Evolutionary conservation across 2,329 filamentous ascomycete genomes (phyloP), one percentile per base, ranked within the genome.

Genomic region (Hirsutella thompsonii): DNA sequence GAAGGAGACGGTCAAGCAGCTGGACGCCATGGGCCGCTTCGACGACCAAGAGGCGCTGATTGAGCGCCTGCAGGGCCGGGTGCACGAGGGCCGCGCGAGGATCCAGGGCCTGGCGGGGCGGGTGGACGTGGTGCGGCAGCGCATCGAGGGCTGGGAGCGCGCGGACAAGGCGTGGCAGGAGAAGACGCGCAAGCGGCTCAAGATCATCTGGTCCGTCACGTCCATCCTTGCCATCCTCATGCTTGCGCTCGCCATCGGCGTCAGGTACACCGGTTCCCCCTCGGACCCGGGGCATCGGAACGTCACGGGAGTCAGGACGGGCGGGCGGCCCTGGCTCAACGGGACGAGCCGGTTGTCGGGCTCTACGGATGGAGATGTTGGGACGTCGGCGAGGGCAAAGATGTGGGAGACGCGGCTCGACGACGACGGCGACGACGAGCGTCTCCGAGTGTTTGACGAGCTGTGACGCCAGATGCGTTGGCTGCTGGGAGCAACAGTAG

Each of bases 91-190:
- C 9, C 74, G 78, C 36, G 62, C 72, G 37, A 75, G 70, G 49
- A 76, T 83, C 29, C 66, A 71, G 39, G 59, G 62, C 14, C 64
- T 88, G 30, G 76, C 76, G 44, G 67, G 66, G 35, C 68, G 83
- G 38, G 74, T 90, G 3, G 76, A 81, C 39, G 61, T 68, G 13
- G 80, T 85, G 11, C 69, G 76, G 38, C 61, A 70, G 42, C 69
- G 75, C 8, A 75, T 89, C 13, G 79, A 83, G 54, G 64, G 66
- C 21, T 84, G 81, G 71, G 80, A 84, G 55, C 68, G 67, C 42
- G 70, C 74, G 2, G 83, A 88, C 57, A 67, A 64, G 37, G 74
- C 78, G 51, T 81, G 79, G 69, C 75, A 83, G 59, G 77, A 82
- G 51, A 75, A 68, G 51, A 83, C 78, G n/a, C 65, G 76, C 45